Conservation (phyloP, 495 filamentous ascomycete species). For the Xylaria acuta region DNA sequence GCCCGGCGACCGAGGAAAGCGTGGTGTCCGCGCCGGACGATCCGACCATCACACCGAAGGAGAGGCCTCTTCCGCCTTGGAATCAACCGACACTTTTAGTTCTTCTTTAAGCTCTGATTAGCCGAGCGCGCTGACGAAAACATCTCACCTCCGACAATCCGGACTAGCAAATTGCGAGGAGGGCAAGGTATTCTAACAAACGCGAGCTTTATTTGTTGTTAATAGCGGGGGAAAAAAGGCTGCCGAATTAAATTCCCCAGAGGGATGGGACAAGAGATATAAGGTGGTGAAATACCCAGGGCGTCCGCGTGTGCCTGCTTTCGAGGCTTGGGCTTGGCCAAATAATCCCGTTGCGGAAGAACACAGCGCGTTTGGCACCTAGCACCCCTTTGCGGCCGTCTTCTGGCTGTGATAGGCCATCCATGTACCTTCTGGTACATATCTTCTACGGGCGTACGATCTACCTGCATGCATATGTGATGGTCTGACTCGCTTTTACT, state of each 20-base stretch:
- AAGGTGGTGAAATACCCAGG: conserved; percentile 16
- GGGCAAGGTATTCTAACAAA: conserved; percentile 18
- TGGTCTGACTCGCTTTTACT: conserved; percentile 18
- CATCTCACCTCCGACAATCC: conserved; percentile 24
- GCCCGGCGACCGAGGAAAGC: conserved; percentile 18
- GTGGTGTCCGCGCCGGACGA: conserved; percentile 22
- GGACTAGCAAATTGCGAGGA: conserved; percentile 10
- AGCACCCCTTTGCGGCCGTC: conserved; percentile 20
- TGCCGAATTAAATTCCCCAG: conserved; percentile 24
- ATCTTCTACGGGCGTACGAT: conserved; percentile 12
- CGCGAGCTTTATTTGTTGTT: conserved; percentile 13
- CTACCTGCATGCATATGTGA: conserved; percentile 18
- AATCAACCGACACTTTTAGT: conserved; percentile 6
- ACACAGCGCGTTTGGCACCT: conserved; percentile 22
- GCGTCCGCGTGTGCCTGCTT: conserved; percentile 19
- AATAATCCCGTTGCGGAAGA: conserved; percentile 21
- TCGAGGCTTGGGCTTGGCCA: conserved; percentile 26
- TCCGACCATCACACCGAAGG: conserved; percentile 26
- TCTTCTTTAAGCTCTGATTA: conserved; percentile 17
- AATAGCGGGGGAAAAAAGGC: conserved; percentile 23
- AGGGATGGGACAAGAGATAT: conserved; percentile 21
- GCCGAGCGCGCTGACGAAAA: conserved; percentile 16
- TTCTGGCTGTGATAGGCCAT: conserved; percentile 23
- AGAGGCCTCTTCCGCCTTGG: conserved; percentile 25
- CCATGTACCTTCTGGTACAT: conserved; percentile 1